These are phyloP conservation scores for Musa troglodytarum DNA, from an alignment of 176 grass and related monocot genomes.

Conservation along the genomic window DNA sequence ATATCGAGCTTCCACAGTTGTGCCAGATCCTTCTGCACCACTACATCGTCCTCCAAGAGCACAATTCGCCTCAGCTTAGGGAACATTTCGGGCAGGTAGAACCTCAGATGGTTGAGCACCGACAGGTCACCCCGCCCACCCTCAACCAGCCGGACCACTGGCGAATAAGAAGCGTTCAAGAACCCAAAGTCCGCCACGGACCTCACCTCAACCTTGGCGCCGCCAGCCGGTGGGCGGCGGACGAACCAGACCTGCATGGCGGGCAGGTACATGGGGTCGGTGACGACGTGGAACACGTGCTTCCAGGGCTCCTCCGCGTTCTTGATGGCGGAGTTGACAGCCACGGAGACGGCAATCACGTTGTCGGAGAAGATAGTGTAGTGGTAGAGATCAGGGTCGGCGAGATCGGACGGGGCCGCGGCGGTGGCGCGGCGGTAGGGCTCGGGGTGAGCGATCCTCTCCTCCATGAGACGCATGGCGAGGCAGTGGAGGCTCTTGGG, in stretches of 20 bases:
- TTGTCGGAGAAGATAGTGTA: conserved; percentile 86
- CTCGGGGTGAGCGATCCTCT: conserved; percentile 53
- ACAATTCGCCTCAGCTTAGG: conserved; percentile 53
- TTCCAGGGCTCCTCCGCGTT: conserved; percentile 55
- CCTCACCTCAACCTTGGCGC: conserved; percentile 69
- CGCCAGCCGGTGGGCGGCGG: conserved; percentile 46
- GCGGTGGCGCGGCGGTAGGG: conserved; percentile 15
- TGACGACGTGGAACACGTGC: conserved; percentile 92
- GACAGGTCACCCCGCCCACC: conserved; percentile 49
- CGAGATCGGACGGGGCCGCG: conserved; percentile 16
- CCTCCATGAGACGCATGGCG: conserved; percentile 89
- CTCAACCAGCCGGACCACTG: conserved; percentile 69
- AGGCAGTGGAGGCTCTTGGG: conserved; percentile 95
- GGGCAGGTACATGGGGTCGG: conserved; percentile 74
- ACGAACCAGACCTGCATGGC: conserved; percentile 54
- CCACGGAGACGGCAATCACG: conserved; percentile 68
- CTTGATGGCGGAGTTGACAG: conserved; percentile 60
- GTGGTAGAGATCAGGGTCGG: conserved; percentile 58
- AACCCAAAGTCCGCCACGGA: conserved; percentile 59
- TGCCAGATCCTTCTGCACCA: conserved; percentile 75
- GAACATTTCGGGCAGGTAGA: conserved; percentile 91
- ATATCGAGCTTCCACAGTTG: conserved; percentile 63
- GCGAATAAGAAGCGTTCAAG: conserved; percentile 67
- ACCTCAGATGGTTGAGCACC: conserved; percentile 67
- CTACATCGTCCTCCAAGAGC: conserved; percentile 89